A percentile compares a stretch with the other conserved stretches of the same genome.
These are phyloP conservation scores for Pythium brassicae DNA, from an alignment of 352 stramenopile species.

Conservation along the genomic window DNA sequence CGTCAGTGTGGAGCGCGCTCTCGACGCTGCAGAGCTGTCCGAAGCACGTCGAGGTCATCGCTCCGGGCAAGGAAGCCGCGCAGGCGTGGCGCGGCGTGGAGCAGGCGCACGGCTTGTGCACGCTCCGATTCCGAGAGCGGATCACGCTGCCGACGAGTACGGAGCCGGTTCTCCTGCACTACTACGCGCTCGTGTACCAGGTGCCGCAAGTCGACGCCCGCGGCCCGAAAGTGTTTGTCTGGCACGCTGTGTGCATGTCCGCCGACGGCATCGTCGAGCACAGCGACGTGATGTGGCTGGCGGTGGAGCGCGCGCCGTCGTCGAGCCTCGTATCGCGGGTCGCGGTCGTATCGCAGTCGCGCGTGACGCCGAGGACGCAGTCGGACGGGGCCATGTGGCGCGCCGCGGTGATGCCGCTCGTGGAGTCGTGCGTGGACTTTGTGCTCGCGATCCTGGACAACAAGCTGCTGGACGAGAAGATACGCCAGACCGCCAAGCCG, in stretches of 20 bases:
- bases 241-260: not conserved
- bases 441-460: not conserved
- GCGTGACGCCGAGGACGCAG: not conserved
- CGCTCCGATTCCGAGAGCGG: not conserved
- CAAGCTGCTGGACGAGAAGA: not conserved
- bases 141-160: not conserved
- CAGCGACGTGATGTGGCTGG: not conserved
- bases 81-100: conserved; percentile 1
- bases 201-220: not conserved
- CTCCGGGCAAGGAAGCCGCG: not conserved
- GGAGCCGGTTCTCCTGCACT: not conserved
- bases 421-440: not conserved
- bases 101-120: not conserved
- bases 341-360: not conserved
- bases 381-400: not conserved
- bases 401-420: not conserved
- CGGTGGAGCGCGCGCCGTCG: not conserved
- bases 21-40: not conserved
- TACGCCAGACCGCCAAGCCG: no score
- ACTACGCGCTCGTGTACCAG: not conserved
- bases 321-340: conserved; percentile 1
- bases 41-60: not conserved
- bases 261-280: not conserved
- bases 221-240: not conserved
- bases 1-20: not conserved